Percentiles rank a stretch among this genome's conserved stretches.
phyloP scores from a whole-genome alignment of 495 filamentous ascomycete genomes.

The Sordaria brevicollis region DNA sequence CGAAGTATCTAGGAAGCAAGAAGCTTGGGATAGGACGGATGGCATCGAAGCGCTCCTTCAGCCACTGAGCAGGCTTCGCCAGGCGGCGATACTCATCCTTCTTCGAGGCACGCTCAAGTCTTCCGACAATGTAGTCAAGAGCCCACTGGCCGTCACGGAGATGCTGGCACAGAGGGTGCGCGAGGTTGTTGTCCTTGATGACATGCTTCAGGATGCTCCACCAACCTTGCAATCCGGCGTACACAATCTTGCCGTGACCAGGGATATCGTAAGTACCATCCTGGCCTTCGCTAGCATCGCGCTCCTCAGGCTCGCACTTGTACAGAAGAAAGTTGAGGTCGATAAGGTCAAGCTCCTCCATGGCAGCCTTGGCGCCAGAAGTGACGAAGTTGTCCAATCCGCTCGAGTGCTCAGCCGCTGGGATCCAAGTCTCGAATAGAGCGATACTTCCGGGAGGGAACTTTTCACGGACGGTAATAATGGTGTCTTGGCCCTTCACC shows the following conservation, averaged over 20 bases:
- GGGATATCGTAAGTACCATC: constrained; percentile 88
- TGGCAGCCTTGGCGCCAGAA: constrained; percentile 69
- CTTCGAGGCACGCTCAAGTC: constrained; percentile 63
- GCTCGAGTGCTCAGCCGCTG: constrained; percentile 63
- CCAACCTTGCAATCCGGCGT: constrained; percentile 96
- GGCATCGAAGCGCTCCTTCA: constrained; percentile 72
- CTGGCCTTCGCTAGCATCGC: constrained; percentile 62
- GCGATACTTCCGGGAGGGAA: constrained; percentile 92
- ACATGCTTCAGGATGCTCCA: constrained; percentile 86
- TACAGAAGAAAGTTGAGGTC: constrained; percentile 93
- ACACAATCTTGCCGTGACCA: constrained; percentile 71
- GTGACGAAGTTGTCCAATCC: constrained; percentile 78
- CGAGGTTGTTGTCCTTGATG: constrained; percentile 82
- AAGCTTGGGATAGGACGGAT: constrained; percentile 79
- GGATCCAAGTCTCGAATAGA: constrained; percentile 92
- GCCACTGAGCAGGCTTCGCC: constrained; percentile 58
- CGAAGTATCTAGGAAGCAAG: constrained; percentile 87
- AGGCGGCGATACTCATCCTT: constrained; percentile 50
- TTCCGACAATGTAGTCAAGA: constrained; percentile 74
- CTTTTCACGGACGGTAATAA: constrained; percentile 65
- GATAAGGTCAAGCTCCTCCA: constrained; percentile 57
- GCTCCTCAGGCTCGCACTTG: constrained; percentile 85
- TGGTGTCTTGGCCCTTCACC: constrained; percentile 54
- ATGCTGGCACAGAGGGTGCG: constrained; percentile 86
- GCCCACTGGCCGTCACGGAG: constrained; percentile 88